Conservation (phyloP, 768 basidiomycete species). For the Tulasnella sp. region DNA sequence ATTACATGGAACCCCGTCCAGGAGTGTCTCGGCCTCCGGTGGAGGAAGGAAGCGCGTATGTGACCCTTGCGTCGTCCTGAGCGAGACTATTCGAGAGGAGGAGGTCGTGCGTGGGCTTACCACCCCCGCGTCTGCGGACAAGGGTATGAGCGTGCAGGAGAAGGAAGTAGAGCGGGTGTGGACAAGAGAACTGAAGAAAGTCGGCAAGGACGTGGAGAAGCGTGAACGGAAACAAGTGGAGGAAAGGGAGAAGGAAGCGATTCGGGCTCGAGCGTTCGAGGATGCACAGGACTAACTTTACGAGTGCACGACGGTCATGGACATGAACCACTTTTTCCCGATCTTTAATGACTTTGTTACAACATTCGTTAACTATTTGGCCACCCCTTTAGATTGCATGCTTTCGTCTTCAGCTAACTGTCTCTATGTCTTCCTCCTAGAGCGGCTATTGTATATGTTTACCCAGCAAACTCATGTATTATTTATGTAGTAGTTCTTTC, state of each 20-base stretch:
- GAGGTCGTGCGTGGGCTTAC: constrained; percentile 33
- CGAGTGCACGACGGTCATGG: not conserved
- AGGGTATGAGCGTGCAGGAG: constrained; percentile 26
- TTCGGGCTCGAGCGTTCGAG: constrained; percentile 25
- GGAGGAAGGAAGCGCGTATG: not conserved
- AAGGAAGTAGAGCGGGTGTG: constrained; percentile 30
- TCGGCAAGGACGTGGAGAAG: constrained; percentile 31
- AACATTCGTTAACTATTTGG: not conserved
- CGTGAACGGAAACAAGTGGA: constrained; percentile 27
- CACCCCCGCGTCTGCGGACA: constrained; percentile 12
- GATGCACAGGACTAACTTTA: constrained; percentile 2
- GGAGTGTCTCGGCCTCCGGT: constrained; percentile 13
- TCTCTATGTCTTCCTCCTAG: not conserved
- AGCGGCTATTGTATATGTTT: not conserved
- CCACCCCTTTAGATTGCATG: not conserved
- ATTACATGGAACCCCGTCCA: constrained; percentile 17
- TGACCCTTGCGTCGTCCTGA: constrained; percentile 27
- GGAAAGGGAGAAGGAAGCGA: constrained; percentile 16
- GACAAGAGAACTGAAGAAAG: constrained; percentile 29
- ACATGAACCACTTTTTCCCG: not conserved
- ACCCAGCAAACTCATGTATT: not conserved
- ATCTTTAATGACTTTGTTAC: not conserved
- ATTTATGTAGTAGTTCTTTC: not conserved
- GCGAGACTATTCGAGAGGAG: constrained; percentile 29
- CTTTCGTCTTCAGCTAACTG: not conserved